A percentile compares a stretch with the other conserved stretches of the same genome.
phyloP scores from a whole-genome alignment of 2,329 filamentous ascomycete species.

The Chrysosporium queenslandicum region DNA sequence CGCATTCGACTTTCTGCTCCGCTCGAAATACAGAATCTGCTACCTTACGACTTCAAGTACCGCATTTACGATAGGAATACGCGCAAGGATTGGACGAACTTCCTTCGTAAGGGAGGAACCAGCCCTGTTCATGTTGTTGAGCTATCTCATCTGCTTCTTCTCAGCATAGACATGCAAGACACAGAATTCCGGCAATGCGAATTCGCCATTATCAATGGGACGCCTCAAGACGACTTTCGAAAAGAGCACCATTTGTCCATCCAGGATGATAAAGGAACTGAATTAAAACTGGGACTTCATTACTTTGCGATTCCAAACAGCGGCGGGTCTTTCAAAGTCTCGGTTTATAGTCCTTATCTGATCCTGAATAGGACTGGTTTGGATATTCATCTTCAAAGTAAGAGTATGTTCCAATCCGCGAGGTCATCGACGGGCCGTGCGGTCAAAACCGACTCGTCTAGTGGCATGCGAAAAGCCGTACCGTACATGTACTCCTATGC shows the following conservation, averaged over 20 bases:
- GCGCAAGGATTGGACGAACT: slow-evolving; percentile 98
- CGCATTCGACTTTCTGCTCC: slow-evolving; percentile 82
- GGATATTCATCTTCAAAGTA: slow-evolving; percentile 76
- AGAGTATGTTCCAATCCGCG: slow-evolving; percentile 75
- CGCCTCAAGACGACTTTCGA: slow-evolving; percentile 74
- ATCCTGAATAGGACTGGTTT: slow-evolving; percentile 92
- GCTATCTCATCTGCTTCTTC: slow-evolving; percentile 78
- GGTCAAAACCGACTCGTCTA: slow-evolving; percentile 45
- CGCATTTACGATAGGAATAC: slow-evolving; percentile 98
- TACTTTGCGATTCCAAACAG: slow-evolving; percentile 85
- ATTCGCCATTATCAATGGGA: slow-evolving; percentile 93
- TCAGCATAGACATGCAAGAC: slow-evolving; percentile 95
- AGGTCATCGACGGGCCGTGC: slow-evolving; percentile 75
- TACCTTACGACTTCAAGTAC: slow-evolving; percentile 98
- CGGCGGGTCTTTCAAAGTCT: slow-evolving; percentile 91
- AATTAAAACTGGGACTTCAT: slow-evolving; percentile 73
- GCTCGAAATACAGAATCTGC: slow-evolving; percentile 82
- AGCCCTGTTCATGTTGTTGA: slow-evolving; percentile 97
- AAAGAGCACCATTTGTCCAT: slow-evolving; percentile 69
- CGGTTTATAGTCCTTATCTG: slow-evolving; percentile 88
- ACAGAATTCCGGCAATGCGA: slow-evolving; percentile 90
- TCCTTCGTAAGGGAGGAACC: slow-evolving; percentile 87
- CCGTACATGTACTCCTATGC: slow-evolving; percentile 96
- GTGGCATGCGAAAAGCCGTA: slow-evolving; percentile 57
- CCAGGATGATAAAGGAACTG: slow-evolving; percentile 72